Conservation (phyloP, 129 eudicot species). For the Pseudognaphalium luteoalbum region DNA sequence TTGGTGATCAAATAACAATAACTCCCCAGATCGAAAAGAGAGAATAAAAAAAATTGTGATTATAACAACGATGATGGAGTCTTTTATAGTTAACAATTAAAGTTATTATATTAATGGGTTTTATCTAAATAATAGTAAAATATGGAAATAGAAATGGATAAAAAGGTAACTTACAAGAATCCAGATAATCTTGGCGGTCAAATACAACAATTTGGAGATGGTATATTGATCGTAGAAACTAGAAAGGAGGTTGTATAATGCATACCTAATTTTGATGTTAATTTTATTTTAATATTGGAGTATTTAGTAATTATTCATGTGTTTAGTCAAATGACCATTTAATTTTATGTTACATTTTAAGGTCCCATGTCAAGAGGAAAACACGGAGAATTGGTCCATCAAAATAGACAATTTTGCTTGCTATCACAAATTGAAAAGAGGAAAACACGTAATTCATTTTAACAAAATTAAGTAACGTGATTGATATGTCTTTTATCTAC, state of each 20-base stretch:
- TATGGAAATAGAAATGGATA: conserved; percentile 16
- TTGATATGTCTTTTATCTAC: no score
- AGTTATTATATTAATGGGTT: not conserved
- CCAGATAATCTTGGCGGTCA: conserved; percentile 2
- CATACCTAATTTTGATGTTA: not conserved
- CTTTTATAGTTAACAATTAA: conserved; percentile 12
- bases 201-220: conserved; percentile 10
- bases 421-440: no score
- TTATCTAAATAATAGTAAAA: not conserved
- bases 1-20: conserved; percentile 21
- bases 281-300: not conserved
- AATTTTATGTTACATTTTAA: no score
- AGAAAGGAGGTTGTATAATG: not conserved
- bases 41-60: conserved; percentile 2
- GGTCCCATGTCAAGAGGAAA: no score
- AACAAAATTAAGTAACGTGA: no score
- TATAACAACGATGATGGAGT: conserved; percentile 27
- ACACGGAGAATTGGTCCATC: no score
- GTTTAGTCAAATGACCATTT: not conserved
- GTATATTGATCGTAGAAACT: conserved; percentile 19
- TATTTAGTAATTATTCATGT: not conserved
- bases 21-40: conserved; percentile 24
- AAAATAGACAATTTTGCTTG: no score
- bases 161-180: conserved; percentile 8
- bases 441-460: no score